Percentiles rank a stretch among this genome's conserved stretches.
Conservation (phyloP, 2,329 filamentous ascomycete genomes). For the Dactylellina haptotyla region DNA sequence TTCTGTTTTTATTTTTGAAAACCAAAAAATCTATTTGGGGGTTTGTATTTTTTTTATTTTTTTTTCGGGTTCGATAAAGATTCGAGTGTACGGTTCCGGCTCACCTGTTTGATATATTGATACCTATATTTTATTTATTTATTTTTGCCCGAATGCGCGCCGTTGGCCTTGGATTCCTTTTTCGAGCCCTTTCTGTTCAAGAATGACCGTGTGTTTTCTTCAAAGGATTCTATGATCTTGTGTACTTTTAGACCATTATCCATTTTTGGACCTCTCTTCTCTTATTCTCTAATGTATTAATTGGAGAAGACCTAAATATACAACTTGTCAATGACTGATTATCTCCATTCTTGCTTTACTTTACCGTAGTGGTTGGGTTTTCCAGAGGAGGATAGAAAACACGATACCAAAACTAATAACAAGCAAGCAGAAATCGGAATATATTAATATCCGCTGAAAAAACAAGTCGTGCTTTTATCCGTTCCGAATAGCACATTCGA, state of each 20-base stretch:
- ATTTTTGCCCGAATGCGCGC: neutral
- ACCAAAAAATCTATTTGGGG: neutral
- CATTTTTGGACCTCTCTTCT: slow-evolving; percentile 49
- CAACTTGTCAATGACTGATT: too few relatives aligned
- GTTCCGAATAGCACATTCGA: too few relatives aligned
- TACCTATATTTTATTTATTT: slow-evolving; percentile 14
- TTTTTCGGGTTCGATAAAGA: too few relatives aligned
- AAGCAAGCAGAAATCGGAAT: too few relatives aligned
- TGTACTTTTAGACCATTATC: slow-evolving; percentile 51
- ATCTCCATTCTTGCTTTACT: too few relatives aligned
- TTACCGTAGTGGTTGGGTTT: too few relatives aligned
- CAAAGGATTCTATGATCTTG: slow-evolving; percentile 9
- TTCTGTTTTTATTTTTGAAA: neutral
- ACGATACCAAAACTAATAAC: too few relatives aligned
- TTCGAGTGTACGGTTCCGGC: neutral
- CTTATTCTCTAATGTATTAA: slow-evolving; percentile 23
- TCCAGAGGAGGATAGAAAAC: too few relatives aligned
- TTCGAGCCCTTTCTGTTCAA: slow-evolving; percentile 3
- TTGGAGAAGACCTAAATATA: too few relatives aligned
- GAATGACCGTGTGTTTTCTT: slow-evolving; percentile 1
- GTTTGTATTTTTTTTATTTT: neutral
- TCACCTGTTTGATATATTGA: slow-evolving; percentile 38
- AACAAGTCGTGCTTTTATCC: too few relatives aligned
- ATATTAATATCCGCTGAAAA: too few relatives aligned
- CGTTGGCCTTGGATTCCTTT: slow-evolving; percentile 16